phyloP scores from a whole-genome alignment of 2,329 filamentous ascomycete species.

The Pezicula radicicola region DNA sequence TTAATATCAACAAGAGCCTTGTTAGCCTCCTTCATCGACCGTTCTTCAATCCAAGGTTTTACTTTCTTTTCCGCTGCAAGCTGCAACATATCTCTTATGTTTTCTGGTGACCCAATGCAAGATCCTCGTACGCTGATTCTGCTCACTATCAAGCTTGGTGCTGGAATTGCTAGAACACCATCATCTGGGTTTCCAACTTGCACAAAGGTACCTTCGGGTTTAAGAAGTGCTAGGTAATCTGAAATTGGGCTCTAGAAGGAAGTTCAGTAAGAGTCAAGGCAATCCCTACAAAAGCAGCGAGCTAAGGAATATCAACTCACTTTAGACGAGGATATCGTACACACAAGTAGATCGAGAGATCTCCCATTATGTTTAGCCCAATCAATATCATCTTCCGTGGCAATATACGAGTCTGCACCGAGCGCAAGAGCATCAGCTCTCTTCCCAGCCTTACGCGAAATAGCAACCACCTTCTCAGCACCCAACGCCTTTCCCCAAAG shows the following conservation, averaged over 20 bases:
- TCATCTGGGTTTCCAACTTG: conserved; percentile 62
- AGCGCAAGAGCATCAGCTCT: conserved; percentile 54
- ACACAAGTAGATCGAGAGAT: conserved; percentile 48
- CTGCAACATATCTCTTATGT: conserved; percentile 57
- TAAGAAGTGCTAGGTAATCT: conserved; percentile 56
- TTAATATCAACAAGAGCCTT: no score
- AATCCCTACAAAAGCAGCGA: background rate
- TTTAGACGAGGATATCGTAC: conserved; percentile 46
- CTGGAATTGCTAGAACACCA: background rate
- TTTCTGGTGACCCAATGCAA: conserved; percentile 59
- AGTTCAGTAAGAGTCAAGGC: no score
- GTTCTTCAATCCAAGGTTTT: conserved; percentile 46
- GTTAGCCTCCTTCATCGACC: no score
- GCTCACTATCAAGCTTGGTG: conserved; percentile 43
- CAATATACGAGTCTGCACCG: conserved; percentile 54
- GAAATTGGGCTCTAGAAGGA: conserved; percentile 42
- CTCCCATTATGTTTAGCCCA: conserved; percentile 44
- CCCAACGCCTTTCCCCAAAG: conserved; percentile 68
- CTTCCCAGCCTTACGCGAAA: conserved; percentile 58
- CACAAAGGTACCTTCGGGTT: conserved; percentile 53
- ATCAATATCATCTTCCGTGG: conserved; percentile 48
- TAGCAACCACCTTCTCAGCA: conserved; percentile 64
- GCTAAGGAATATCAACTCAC: conserved; percentile 32
- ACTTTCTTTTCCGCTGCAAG: conserved; percentile 54
- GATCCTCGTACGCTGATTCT: conserved; percentile 48